Base-by-base conservation (phyloP, 164 flowering plant genomes). In the Taxillus chinensis region DNA sequence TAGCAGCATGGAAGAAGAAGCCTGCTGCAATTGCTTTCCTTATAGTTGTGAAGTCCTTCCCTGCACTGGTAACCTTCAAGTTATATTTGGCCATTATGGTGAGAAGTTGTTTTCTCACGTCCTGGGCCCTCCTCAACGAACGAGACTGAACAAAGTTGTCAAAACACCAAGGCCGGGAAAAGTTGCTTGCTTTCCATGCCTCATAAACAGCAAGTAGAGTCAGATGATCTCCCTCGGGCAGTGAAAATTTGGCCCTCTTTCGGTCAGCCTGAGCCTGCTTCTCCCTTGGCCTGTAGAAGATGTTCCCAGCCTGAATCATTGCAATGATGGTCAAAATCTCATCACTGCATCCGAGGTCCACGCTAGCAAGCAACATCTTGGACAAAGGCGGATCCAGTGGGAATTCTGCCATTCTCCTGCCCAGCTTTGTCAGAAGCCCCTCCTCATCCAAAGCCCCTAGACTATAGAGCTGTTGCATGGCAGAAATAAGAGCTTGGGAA, bases 1-100 rank as follows among this genome's bases (percentile, higher is more conserved):
- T 37, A 57, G 97, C 97, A 49, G 88, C 95, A 72, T 89, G 88
- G 11, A 90, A 83, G 69, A 90, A 93, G 74, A 88, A 93, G 1
- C 97, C 77, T 59, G 97, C 97, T 68, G 96, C 86, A 71, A 93
- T 5, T 14, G 55, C 7, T 17, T 52, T 5, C 5, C 55, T 5
- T 11, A 52, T 11, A 14, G 5, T 52, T 17, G 55, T 52, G 4
- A 52, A 52, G 27, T 52, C 6, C 55, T 11, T 52, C 55, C 5
- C 55, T 52, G 55, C 55, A 52, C 55, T 11, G 5, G 12, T 14
- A 52, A 52, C 12, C 5, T 52, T 13, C 51, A 48, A 48, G 8
- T 48, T 48, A 13, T 48, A 48, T 13, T 48, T 48, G 51, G 8
- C 51, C 51, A 48, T 48, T 8, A 48, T 48, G 51, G 9, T 48